A percentile compares a stretch with the other conserved stretches of the same genome.
These are phyloP conservation scores for Vigna reflexopilosa DNA, from an alignment of 306 rosid genomes.

Conservation along the genomic window DNA sequence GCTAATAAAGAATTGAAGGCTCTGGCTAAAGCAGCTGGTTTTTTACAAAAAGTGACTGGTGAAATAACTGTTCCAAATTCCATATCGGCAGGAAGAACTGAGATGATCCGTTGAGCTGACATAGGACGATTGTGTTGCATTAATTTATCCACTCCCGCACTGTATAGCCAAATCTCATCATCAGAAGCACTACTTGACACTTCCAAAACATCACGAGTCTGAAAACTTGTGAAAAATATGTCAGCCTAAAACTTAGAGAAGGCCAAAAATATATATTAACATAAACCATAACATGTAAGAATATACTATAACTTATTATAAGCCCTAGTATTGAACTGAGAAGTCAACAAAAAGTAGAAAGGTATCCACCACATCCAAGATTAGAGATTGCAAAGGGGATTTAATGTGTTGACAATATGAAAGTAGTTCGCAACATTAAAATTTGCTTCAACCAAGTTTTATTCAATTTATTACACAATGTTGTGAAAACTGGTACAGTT, in stretches of 20 bases:
- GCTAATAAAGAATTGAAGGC: slow-evolving; percentile 66
- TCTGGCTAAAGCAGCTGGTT: slow-evolving; percentile 61
- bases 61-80: slow-evolving; percentile 67
- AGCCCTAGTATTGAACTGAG: background rate
- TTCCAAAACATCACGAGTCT: slow-evolving; percentile 73
- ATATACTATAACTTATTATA: slow-evolving; percentile 22
- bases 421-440: background rate
- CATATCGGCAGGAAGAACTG: slow-evolving; percentile 49
- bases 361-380: slow-evolving; percentile 11
- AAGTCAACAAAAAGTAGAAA: slow-evolving; percentile 16
- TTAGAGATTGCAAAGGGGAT: slow-evolving; percentile 1
- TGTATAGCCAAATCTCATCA: slow-evolving; percentile 77
- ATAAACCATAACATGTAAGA: slow-evolving; percentile 22
- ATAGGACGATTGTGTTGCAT: slow-evolving; percentile 51
- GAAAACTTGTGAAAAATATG: slow-evolving; percentile 59
- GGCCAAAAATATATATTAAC: slow-evolving; percentile 38
- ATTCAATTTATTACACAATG: background rate
- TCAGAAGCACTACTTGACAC: slow-evolving; percentile 59
- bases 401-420: background rate
- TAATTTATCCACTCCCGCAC: slow-evolving; percentile 53
- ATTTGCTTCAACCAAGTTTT: slow-evolving; percentile 10
- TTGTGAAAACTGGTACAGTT: no score
- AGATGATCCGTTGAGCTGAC: slow-evolving; percentile 53
- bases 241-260: slow-evolving; percentile 49
- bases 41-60: slow-evolving; percentile 64